Conservation (phyloP, 257 asterid species). For the Solanum neorickii region DNA sequence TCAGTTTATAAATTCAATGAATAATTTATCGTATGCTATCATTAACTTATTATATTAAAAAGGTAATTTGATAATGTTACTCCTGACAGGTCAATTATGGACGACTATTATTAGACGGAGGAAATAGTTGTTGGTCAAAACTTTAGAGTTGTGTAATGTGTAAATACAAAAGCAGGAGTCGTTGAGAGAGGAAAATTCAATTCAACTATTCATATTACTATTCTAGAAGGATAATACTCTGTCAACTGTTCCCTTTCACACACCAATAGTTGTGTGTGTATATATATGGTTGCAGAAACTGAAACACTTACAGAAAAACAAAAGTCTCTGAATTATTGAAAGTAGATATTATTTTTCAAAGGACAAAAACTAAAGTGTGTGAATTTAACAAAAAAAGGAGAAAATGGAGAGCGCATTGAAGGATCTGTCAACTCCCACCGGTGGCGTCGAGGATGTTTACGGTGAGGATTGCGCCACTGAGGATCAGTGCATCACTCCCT, state of each 20-base stretch:
- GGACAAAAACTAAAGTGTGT: not conserved
- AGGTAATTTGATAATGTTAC: rapidly evolving
- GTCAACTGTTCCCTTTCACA: not conserved
- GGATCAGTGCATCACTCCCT: slow-evolving; percentile 77
- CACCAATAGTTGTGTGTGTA: not conserved
- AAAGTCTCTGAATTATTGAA: not conserved
- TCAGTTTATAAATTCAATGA: too few relatives aligned
- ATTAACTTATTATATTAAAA: too few relatives aligned
- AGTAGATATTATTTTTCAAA: not conserved
- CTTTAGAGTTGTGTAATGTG: not conserved
- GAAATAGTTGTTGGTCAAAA: not conserved
- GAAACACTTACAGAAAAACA: not conserved
- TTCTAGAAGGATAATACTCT: not conserved
- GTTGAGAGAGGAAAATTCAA: not conserved
- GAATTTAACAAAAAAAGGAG: not conserved
- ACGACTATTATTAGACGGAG: too few relatives aligned
- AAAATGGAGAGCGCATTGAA: slow-evolving; percentile 55
- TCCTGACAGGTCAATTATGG: not conserved
- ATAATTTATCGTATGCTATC: too few relatives aligned
- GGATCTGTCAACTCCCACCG: slow-evolving; percentile 64
- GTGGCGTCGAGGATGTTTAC: slow-evolving; percentile 85
- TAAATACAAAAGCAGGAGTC: not conserved
- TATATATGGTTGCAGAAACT: not conserved
- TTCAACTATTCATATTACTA: not conserved
- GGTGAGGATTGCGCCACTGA: slow-evolving; percentile 89